Base-by-base conservation (phyloP, 1,284 basidiomycete species). In the Naganishia cerealis region DNA sequence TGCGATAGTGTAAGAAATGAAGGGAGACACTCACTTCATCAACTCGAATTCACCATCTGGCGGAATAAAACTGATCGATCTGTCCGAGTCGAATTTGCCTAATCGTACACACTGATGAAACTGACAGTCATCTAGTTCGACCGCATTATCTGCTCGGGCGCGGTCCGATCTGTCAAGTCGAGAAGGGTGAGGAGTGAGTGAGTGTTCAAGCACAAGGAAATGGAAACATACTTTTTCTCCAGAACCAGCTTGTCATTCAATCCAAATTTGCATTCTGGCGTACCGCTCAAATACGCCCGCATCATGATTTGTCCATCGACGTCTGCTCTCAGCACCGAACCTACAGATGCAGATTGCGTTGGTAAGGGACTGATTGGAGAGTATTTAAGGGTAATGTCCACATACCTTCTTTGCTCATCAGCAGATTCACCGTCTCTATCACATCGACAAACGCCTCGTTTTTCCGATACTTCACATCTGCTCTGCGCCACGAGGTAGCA, bases 1-100 rank as follows among this genome's bases (percentile, higher is more conserved):
- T 29, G 13, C 16, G 26, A 26, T 53, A 65, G 15, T n/a, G 36
- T 18, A 42, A n/a, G 26, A 36, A 59, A 71, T 18, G 39, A 56
- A 59, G 69, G 29, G 29, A 33, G 29, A 33, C 29, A 79, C 83
- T 70, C 66, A 90, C 90, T 88, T 86, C 96, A 99, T 99, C 50
- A 99, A 84, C 80, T 99, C 96, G 76, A 99, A 99, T 79, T 99
- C 96, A 50, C 96, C 96, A 76, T 99, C 96, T 0, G 96, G 96
- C 0, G 96, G 96, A 57, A 99, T 89, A 79, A 99, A 99, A 74
- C 89, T 92, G 81, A 99, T 98, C 3, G 90, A 92, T 52, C 95
- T 85, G 71, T 89, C 90, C 16, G 90, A 88, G 77, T 98, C 94
- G 79, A 97, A 98, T 80, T 94, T 94, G 73, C 90, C 89, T 50